These are phyloP conservation scores for Rhamnella rubrinervis DNA, from an alignment of 331 rosid species.

Conservation along the genomic window DNA sequence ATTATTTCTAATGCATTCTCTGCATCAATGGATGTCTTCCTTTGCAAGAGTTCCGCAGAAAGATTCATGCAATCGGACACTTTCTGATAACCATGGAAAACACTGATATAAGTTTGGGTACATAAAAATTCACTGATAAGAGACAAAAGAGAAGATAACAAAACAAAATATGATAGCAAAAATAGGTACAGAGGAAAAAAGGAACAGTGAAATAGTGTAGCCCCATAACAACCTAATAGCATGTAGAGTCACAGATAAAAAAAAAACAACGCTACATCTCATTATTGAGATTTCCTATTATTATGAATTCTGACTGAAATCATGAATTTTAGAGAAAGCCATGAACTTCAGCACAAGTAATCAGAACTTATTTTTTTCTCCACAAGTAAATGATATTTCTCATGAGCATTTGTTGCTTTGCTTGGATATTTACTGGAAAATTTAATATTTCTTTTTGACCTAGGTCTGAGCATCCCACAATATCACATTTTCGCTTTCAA, in stretches of 20 bases:
- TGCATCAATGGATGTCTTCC: conserved; percentile 49
- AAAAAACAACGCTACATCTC: neutral
- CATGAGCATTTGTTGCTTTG: neutral
- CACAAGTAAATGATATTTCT: neutral
- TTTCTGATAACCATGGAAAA: conserved; percentile 60
- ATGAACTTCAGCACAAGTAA: too few relatives aligned
- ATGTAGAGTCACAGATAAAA: neutral
- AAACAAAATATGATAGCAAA: neutral
- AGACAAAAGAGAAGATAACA: neutral
- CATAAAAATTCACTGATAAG: neutral
- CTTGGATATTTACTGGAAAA: neutral
- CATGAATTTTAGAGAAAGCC: too few relatives aligned
- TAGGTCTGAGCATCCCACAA: neutral
- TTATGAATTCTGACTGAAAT: too few relatives aligned
- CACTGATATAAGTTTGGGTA: conserved; percentile 25
- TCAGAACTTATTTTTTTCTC: neutral
- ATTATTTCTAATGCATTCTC: conserved; percentile 65
- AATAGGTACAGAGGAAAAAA: neutral
- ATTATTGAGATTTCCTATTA: neutral
- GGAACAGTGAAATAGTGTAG: neutral
- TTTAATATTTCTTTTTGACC: neutral
- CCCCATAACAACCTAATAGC: neutral
- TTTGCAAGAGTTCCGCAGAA: conserved; percentile 59
- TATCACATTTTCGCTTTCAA: neutral
- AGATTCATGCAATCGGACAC: conserved; percentile 54